A percentile compares a stretch with the other conserved stretches of the same genome.
phyloP scores from a whole-genome alignment of 2,329 filamentous ascomycete species.

The Epichloe sylvatica region DNA sequence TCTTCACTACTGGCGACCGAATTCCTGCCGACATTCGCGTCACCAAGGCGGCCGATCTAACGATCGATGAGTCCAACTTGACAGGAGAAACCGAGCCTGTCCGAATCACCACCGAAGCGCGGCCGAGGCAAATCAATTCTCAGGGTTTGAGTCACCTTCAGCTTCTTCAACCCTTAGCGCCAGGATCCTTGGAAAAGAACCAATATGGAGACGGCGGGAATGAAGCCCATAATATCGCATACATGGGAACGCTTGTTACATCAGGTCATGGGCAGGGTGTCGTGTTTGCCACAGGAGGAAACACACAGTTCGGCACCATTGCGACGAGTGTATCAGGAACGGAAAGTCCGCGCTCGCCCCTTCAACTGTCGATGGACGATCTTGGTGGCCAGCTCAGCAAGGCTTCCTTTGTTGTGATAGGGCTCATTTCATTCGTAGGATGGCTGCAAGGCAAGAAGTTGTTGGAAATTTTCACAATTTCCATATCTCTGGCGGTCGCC shows the following conservation, averaged over 20 bases:
- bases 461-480: slow-evolving; percentile 94
- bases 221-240: slow-evolving; percentile 80
- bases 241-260: slow-evolving; percentile 93
- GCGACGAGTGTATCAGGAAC: slow-evolving; percentile 89
- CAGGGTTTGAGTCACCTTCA: slow-evolving; percentile 17
- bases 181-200: slow-evolving; percentile 27
- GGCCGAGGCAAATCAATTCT: slow-evolving; percentile 16
- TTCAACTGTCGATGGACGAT: slow-evolving; percentile 96
- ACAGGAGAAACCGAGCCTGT: slow-evolving; percentile 96
- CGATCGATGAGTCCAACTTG: slow-evolving; percentile 91
- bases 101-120: slow-evolving; percentile 55
- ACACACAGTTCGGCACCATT: slow-evolving; percentile 93
- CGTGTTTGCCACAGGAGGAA: slow-evolving; percentile 88
- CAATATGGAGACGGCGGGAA: slow-evolving; percentile 48
- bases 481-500: slow-evolving; percentile 88
- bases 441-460: slow-evolving; percentile 79
- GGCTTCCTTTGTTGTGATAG: slow-evolving; percentile 90
- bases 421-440: slow-evolving; percentile 79
- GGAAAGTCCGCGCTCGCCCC: slow-evolving; percentile 82
- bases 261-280: slow-evolving; percentile 92
- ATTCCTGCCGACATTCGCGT: slow-evolving; percentile 94
- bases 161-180: slow-evolving; percentile 27
- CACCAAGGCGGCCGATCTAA: slow-evolving; percentile 74
- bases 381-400: slow-evolving; percentile 92
- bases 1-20: slow-evolving; percentile 91